These are phyloP conservation scores for Stereum hirsutum DNA, from an alignment of 1,284 basidiomycete species.

Conservation along the genomic window DNA sequence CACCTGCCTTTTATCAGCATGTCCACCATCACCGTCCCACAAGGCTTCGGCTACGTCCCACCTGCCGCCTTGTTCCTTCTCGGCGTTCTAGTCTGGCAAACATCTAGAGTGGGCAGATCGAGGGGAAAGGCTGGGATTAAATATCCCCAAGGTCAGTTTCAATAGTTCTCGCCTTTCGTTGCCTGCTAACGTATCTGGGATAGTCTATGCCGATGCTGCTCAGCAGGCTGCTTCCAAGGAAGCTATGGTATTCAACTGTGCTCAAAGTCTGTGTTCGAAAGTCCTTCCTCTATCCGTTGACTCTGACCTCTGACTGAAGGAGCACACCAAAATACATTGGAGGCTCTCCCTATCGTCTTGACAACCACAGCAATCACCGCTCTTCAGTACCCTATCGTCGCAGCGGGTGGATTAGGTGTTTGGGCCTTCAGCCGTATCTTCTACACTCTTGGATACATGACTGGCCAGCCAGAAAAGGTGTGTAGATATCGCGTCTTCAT, in stretches of 20 bases:
- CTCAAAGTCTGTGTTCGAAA: conserved; percentile 38
- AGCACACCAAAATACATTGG: conserved; percentile 69
- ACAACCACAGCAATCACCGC: conserved; percentile 48
- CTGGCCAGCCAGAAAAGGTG: conserved; percentile 35
- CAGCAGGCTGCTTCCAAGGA: conserved; percentile 26
- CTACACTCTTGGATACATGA: conserved; percentile 53
- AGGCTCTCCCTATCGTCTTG: conserved; percentile 36
- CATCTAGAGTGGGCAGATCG: too few relatives aligned
- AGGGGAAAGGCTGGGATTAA: too few relatives aligned
- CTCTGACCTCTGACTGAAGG: conserved; percentile 25
- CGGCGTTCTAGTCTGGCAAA: too few relatives aligned
- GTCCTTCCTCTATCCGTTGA: not conserved
- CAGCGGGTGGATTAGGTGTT: conserved; percentile 40
- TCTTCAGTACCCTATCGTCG: conserved; percentile 44
- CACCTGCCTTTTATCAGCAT: too few relatives aligned
- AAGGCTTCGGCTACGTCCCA: too few relatives aligned
- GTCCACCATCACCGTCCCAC: too few relatives aligned
- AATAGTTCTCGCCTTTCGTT: too few relatives aligned
- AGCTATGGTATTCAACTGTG: conserved; percentile 37
- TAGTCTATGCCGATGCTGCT: conserved; percentile 47
- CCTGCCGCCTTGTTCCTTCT: too few relatives aligned
- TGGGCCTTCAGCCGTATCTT: conserved; percentile 50
- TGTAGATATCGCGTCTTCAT: not conserved
- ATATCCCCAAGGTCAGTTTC: too few relatives aligned
- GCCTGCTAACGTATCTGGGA: too few relatives aligned